phyloP scores from a whole-genome alignment of 305 asterid genomes.

The Fraxinus platypoda region DNA sequence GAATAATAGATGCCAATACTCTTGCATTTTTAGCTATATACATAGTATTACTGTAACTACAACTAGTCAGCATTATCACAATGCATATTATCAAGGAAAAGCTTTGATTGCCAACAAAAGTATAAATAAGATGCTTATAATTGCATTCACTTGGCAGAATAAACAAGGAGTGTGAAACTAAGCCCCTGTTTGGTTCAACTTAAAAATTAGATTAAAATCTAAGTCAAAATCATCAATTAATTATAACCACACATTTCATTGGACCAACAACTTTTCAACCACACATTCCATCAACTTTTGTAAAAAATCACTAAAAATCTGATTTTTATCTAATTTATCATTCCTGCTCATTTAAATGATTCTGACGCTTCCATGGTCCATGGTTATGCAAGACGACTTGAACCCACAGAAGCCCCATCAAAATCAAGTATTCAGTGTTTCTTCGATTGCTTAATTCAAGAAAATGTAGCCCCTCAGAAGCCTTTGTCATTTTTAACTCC shows the following conservation, averaged over 20 bases:
- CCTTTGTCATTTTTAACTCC: neutral
- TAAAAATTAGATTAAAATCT: neutral
- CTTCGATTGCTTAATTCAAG: neutral
- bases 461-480: neutral
- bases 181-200: neutral
- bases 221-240: neutral
- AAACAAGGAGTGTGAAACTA: neutral
- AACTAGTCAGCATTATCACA: neutral
- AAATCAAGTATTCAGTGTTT: neutral
- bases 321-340: neutral
- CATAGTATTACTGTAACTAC: neutral
- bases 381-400: neutral
- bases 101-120: neutral
- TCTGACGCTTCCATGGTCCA: neutral
- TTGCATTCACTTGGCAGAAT: neutral
- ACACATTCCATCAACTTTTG: neutral
- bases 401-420: neutral
- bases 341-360: neutral
- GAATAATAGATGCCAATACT: constrained; percentile 1
- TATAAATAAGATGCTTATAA: neutral
- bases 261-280: neutral
- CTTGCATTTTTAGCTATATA: constrained; percentile 12
- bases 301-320: neutral
- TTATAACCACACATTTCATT: neutral
- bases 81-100: neutral